phyloP scores from a whole-genome alignment of 164 flowering plant species.

The grape (Vitis vinifera) region ASM3070453v1 NC_081808.1:10714501-10715000 shows the following conservation, averaged over 20 bases:
- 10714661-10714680: constrained; percentile 21
- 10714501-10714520: constrained; percentile 26
- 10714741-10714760: constrained; percentile 21
- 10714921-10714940: no score
- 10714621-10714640: constrained; percentile 1
- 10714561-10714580: neutral
- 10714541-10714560: constrained; percentile 7
- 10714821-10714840: no score
- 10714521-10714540: constrained; percentile 13
- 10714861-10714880: no score
- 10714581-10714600: constrained; percentile 2
- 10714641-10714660: neutral
- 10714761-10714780: neutral
- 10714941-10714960: no score
- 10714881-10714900: no score
- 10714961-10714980: no score
- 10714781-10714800: no score
- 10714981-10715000: no score
- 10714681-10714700: constrained; percentile 19
- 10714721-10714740: constrained; percentile 16
- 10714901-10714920: no score
- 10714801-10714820: no score
- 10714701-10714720: constrained; percentile 19
- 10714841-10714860: no score
- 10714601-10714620: constrained; percentile 18